Evolutionary conservation across 148 eudicot genomes (phyloP), one percentile per base, ranked within the genome.

Genomic region (Chenopodium quinoa): DNA sequence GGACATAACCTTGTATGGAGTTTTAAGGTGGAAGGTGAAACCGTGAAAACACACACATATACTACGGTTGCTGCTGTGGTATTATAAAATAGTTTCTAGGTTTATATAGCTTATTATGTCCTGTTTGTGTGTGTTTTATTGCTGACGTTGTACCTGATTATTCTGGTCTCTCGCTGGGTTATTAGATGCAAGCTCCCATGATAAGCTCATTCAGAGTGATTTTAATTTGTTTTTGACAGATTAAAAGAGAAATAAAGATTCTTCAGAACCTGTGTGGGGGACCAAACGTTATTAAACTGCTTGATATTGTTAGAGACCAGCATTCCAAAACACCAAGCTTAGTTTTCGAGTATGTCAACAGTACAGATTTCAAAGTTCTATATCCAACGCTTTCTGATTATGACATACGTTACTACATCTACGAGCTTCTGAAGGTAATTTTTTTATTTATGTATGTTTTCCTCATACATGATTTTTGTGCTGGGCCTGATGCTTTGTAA

Each of bases 251-350:
- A 84, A 93, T 95, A 78, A 95, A 95, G 75, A 95, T 95, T 75
- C 92, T 95, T 80, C 97, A 95, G 89, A 95, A 91, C 86, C 85
- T 95, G 62, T 91, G 97, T 85, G 98, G 98, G 64, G 98, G 98
- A 16, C 92, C 94, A 76, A 95, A 95, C 80, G 81, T 93, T 73
- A 91, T 95, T 80, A 95, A 91, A 83, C 89, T 95, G 48, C 83
- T 91, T 20, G 98, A 93, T 82, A 88, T 94, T 68, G 98, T 93
- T 75, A 90, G 98, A 84, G 98, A 95, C 86, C 97, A 93, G 87
- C 97, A 95, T 79, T 95, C 98, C 47, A 95, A 94, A 86, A 95
- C 98, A 63, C 98, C 98, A 9, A 95, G 98, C 89, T 89, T 95
- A 89, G 92, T 95, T 60, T 95, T 95, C 80, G 97, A 95, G 87